phyloP scores from a whole-genome alignment of 768 basidiomycete genomes.

The Gymnopilus dilepis region DNA sequence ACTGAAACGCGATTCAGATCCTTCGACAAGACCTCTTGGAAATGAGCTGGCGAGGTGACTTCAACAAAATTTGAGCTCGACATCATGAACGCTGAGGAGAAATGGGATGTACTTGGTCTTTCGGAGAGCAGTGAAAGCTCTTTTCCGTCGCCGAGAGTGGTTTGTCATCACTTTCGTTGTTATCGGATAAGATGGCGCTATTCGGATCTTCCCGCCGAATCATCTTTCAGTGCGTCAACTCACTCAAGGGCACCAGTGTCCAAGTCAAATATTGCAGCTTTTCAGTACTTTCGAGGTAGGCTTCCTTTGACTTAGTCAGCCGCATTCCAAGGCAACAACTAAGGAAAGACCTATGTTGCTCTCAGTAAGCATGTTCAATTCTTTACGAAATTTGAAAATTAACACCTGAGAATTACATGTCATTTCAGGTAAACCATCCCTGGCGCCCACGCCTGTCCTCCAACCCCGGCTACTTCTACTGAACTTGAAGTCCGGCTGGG shows the following conservation, averaged over 20 bases:
- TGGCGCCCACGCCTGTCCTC: not conserved
- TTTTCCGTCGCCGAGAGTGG: constrained; percentile 18
- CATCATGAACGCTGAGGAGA: constrained; percentile 21
- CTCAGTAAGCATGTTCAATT: not conserved
- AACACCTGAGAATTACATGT: not conserved
- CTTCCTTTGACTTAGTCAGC: too few species aligned
- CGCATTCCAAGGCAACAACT: too few species aligned
- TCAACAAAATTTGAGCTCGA: constrained; percentile 37
- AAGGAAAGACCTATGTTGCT: too few species aligned
- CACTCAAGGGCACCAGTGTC: too few species aligned
- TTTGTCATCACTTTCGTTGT: constrained; percentile 22
- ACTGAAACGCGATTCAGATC: constrained; percentile 86
- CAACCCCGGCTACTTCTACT: not conserved
- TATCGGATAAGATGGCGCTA: constrained; percentile 36
- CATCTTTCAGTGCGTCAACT: not conserved
- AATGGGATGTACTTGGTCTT: not conserved
- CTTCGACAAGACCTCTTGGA: constrained; percentile 71
- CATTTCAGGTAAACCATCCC: not conserved
- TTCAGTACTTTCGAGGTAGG: too few species aligned
- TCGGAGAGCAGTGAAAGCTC: constrained; percentile 16
- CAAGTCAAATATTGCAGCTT: too few species aligned
- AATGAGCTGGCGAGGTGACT: constrained; percentile 70
- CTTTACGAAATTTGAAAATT: not conserved
- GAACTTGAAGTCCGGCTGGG: not conserved
- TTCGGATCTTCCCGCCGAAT: constrained; percentile 32